Evolutionary conservation across 129 eudicot genomes (phyloP), one percentile per base, ranked within the genome.

Genomic region (Flaveria ramosissima): DNA sequence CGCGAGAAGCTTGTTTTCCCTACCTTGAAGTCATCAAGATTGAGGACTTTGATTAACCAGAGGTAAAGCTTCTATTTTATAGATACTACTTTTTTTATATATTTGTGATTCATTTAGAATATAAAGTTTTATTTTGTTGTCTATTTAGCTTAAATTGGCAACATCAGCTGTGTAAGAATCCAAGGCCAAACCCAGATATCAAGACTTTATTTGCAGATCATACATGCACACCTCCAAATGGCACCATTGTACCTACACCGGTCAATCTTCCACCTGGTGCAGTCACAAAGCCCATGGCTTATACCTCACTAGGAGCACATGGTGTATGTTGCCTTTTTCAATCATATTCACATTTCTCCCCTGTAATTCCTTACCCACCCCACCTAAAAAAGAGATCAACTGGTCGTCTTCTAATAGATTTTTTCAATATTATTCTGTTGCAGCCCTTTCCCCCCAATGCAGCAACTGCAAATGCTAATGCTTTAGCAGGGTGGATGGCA

Each of bases 401-500:
- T 67, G 21, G 17, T 65, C 41, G 0, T 36, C 50, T 62, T 53
- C 46, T 59, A 45, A 73, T 68, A 4, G 15, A 41, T 55, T 36
- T 45, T 48, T 63, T 82, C 12, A 43, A 66, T 57, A 4, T 13
- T 7, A 41, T 77, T 75, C 51, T 63, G 14, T 70, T 72, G 83
- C 85, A 92, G 98, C 90, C 98, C n/a, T 92, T 90, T 80, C 96
- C 88, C 5, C 86, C 93, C n/a, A 51, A 85, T 65, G 90, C 96
- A 50, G 88, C 96, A 6, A 83, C 90, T 75, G 83, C 94, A 64
- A 90, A 81, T 84, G 86, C 96, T 67, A 86, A 83, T 85, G 96
- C 96, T 77, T 80, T 88, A 81, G 96, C 94, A 42, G 94, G 98
- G 67, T 90, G 98, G 96, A 83, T 90, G 94, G 86, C 91, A 77